Percentiles rank a stretch among this genome's conserved stretches.
These are phyloP conservation scores for Filobasidium floriforme DNA, from an alignment of 768 basidiomycete species.

Conservation along the genomic window DNA sequence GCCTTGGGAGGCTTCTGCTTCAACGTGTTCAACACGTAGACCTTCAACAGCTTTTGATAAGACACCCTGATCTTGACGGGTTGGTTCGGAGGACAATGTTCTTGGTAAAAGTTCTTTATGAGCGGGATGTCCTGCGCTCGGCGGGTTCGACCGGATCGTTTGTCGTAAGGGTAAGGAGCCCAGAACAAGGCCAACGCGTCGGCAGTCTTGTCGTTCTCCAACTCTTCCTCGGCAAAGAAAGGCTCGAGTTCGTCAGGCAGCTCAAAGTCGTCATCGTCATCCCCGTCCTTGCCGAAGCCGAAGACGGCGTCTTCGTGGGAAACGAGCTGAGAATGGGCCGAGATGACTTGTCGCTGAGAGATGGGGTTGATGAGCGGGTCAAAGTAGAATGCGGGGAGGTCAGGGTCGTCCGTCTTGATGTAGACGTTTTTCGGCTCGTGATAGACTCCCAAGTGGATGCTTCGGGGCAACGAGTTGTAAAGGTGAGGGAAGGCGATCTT, in stretches of 20 bases:
- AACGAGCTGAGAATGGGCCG: constrained; percentile 73
- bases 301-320: constrained; percentile 90
- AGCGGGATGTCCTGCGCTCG: constrained; percentile 91
- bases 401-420: constrained; percentile 98
- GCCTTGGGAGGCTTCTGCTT: constrained; percentile 83
- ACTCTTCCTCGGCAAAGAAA: constrained; percentile 67
- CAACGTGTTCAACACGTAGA: constrained; percentile 89
- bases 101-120: constrained; percentile 97
- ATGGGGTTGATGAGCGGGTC: constrained; percentile 98
- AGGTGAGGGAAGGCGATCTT: constrained; percentile 98
- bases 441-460: constrained; percentile 81
- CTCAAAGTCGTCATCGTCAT: constrained; percentile 72
- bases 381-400: constrained; percentile 97
- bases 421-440: constrained; percentile 95
- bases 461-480: constrained; percentile 94
- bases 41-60: constrained; percentile 91
- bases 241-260: constrained; percentile 69
- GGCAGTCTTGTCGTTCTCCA: constrained; percentile 85
- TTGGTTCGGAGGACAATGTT: constrained; percentile 93
- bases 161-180: constrained; percentile 92
- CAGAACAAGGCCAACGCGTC: constrained; percentile 98
- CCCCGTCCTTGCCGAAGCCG: constrained; percentile 63
- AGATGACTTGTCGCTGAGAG: constrained; percentile 72
- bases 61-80: constrained; percentile 98
- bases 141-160: constrained; percentile 83